These are phyloP conservation scores for Oryza australiensis DNA, from an alignment of 176 grass and related monocot species.

Conservation along the genomic window DNA sequence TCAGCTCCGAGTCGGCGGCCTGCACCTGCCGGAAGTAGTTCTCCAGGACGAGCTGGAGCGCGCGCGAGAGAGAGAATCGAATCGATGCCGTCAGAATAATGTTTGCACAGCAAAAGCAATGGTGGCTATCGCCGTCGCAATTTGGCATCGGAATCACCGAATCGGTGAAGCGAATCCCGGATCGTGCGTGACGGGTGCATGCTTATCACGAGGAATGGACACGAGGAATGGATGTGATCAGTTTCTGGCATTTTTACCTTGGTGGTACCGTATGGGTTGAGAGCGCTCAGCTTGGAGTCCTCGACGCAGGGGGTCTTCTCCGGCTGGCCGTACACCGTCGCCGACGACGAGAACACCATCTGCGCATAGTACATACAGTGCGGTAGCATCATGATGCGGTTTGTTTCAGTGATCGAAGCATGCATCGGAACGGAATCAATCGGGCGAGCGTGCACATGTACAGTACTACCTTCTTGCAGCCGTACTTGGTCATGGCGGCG, in stretches of 20 bases:
- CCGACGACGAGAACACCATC: slow-evolving; percentile 91
- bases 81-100: background rate
- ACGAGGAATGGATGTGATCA: background rate
- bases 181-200: background rate
- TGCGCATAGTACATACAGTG: background rate
- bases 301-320: slow-evolving; percentile 77
- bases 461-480: slow-evolving; percentile 78
- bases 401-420: background rate
- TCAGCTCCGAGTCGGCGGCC: slow-evolving; percentile 58
- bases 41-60: slow-evolving; percentile 75
- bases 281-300: slow-evolving; percentile 66
- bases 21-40: slow-evolving; percentile 80
- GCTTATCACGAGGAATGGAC: background rate
- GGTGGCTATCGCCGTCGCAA: background rate
- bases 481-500: slow-evolving; percentile 62
- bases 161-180: background rate
- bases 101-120: background rate
- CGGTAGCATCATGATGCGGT: too few relatives aligned
- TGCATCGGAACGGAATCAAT: background rate
- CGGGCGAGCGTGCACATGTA: background rate
- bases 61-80: background rate
- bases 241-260: slow-evolving; percentile 42
- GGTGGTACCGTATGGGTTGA: slow-evolving; percentile 92
- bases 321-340: slow-evolving; percentile 86
- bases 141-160: background rate